Evolutionary conservation across 352 stramenopile species (phyloP).

Genomic region (Labyrinthula sp.): DNA sequence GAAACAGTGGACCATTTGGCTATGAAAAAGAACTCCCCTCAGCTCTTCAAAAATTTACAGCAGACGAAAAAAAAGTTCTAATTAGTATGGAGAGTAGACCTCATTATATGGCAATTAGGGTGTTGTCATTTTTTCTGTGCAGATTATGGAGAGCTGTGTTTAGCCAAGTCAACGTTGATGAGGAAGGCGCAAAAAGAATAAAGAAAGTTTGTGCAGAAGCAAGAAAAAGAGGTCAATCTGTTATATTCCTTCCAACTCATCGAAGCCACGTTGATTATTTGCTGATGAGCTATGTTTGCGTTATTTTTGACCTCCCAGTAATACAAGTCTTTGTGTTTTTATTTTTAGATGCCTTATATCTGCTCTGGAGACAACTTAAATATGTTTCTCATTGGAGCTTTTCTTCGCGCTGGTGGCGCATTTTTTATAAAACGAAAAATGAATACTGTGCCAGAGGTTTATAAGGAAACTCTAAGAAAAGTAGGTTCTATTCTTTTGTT

Average conservation of each 20-base stretch:
- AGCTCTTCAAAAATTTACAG: too few species aligned
- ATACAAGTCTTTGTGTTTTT: background rate
- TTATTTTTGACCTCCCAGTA: constrained; percentile 55
- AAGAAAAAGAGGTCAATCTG: background rate
- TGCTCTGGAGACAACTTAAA: constrained; percentile 61
- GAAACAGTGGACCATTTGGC: too few species aligned
- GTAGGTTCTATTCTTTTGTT: constrained; percentile 34
- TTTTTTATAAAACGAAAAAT: constrained; percentile 56
- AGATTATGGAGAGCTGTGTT: constrained; percentile 22
- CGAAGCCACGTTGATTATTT: constrained; percentile 65
- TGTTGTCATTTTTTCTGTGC: constrained; percentile 14
- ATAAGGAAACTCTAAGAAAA: constrained; percentile 49
- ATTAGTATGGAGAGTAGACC: too few species aligned
- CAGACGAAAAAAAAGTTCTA: too few species aligned
- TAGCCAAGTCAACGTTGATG: constrained; percentile 5
- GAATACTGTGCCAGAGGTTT: constrained; percentile 36
- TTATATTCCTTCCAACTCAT: constrained; percentile 46
- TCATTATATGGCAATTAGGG: constrained; percentile 9
- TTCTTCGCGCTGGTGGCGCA: constrained; percentile 54
- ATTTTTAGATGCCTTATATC: constrained; percentile 46
- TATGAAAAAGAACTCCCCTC: too few species aligned
- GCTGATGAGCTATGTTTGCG: constrained; percentile 64
- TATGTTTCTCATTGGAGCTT: constrained; percentile 48
- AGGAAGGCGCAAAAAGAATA: constrained; percentile 1
- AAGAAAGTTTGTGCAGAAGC: constrained; percentile 1